These are phyloP conservation scores for Yarrowia osloensis DNA, from an alignment of 805 yeast species.

Conservation along the genomic window DNA sequence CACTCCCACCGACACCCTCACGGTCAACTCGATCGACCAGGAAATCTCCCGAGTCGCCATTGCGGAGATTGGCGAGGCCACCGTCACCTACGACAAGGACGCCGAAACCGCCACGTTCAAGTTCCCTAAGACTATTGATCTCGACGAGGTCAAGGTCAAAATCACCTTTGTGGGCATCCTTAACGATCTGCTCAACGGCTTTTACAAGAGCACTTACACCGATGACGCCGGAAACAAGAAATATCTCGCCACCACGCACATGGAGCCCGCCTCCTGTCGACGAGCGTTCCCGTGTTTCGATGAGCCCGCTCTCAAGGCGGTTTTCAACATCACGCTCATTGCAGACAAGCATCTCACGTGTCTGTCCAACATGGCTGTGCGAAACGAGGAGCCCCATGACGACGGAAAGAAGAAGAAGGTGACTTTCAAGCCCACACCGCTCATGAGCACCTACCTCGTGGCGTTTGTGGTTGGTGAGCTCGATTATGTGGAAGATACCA, in stretches of 20 bases:
- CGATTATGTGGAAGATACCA: slow-evolving; percentile 57
- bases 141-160: slow-evolving; percentile 54
- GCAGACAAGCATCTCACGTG: slow-evolving; percentile 57
- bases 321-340: slow-evolving; percentile 58
- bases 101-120: slow-evolving; percentile 64
- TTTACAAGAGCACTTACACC: slow-evolving; percentile 63
- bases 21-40: slow-evolving; percentile 65
- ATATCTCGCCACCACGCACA: slow-evolving; percentile 65
- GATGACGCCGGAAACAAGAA: slow-evolving; percentile 55
- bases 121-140: slow-evolving; percentile 53
- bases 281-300: slow-evolving; percentile 77
- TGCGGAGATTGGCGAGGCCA: slow-evolving; percentile 40
- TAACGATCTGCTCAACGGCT: slow-evolving; percentile 72
- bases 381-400: slow-evolving; percentile 42
- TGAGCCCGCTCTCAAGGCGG: slow-evolving; percentile 70
- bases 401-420: slow-evolving; percentile 49
- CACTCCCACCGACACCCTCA: slow-evolving; percentile 48
- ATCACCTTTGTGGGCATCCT: slow-evolving; percentile 58
- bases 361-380: slow-evolving; percentile 67
- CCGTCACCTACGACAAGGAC: slow-evolving; percentile 43
- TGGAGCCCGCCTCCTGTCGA: slow-evolving; percentile 78
- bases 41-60: slow-evolving; percentile 53
- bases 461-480: slow-evolving; percentile 76
- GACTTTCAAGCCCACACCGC: slow-evolving; percentile 61
- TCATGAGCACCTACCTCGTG: slow-evolving; percentile 72